Evolutionary conservation across 768 basidiomycete species (phyloP), one percentile per base, ranked within the genome.

Genomic region (Tephrocybe sp.): DNA sequence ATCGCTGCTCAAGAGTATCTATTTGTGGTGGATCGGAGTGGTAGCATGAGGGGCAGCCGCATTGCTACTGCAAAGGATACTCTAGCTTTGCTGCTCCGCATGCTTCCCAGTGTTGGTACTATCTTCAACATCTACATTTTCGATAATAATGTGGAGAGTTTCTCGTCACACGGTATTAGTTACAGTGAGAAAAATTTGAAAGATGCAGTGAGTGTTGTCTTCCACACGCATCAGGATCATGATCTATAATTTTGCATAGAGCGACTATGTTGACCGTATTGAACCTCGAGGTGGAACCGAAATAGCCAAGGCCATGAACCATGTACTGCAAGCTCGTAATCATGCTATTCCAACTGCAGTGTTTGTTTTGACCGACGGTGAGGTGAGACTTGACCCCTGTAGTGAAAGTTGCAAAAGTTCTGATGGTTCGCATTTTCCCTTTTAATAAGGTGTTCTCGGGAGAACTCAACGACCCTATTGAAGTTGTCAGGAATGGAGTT

Each of bases 71-170:
- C 82, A 6, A 82, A 76, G 54, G 51, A 62, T 25, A 78, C 81
- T 0, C 63, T 85, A 26, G 41, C 42, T 0, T 68, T 80, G 55
- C 59, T 86, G 0, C 66, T 86, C 14, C 73, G 69, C 5, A 69
- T 81, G 58, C 68, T 86, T 3, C 80, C 83, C 0, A 50, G 37
- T 21, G 32, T 54, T 0, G 68, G 68, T 3, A 76, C 81, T 0
- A 57, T 45, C 0, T 81, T 86, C 69, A 86, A 86, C 45, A 69
- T 86, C n/a, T 71, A 80, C 48, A 77, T 76, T 47, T 86, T 86
- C 57, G 81, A 80, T 0, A 42, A 1, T 9, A 0, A 10, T 0
- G 62, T 62, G 4, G 53, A 51, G 3, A 39, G 59, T 7, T 56
- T 82, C 3, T 81, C 76, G 76, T 20, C 32, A 0, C 37, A 20